Evolutionary conservation across 352 stramenopile genomes (phyloP), one percentile per base, ranked within the genome.

Genomic region (Phytopythium montanum): DNA sequence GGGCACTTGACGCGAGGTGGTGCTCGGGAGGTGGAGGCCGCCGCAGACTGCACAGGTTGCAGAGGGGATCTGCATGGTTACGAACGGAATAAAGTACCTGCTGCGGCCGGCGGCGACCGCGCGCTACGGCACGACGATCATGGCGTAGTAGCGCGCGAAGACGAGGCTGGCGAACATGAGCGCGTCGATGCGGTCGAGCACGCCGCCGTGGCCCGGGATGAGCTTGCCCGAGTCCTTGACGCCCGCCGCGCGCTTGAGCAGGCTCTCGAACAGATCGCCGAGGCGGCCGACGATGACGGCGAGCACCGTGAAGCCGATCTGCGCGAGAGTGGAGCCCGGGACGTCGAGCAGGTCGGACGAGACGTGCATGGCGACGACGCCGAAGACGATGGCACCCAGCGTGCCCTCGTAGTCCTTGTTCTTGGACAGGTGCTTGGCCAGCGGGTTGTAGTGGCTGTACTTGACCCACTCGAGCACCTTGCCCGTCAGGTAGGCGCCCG

Each of bases 321-420:
- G 81, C 10, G 88, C 92, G 61, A 97, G 73, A 1, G 79, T 62
- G 1, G 84, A 78, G 8, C 93, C 95, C 12, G 86, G 82, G 0
- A 97, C 62, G 41, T 75, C 68, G 50, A 95, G 96, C 23, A 92
- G 26, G 21, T 77, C 53, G 0, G 75, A 82, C 16, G 70, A 81
- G 49, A 98, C 78, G 44, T 96, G 75, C 76, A 95, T 97, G 3
- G 94, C 87, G 13, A 87, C 87, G 23, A 98, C 50, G 21, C 87
- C 92, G 18, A 88, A 87, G 0, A 94, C 23, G 26, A 87, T 76
- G 21, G 94, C 96, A 10, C 87, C 93, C 31, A 52, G 51, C 8
- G 96, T 93, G 19, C 96, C 96, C 73, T 99, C 95, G 18, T 98
- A 90, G 48, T 97, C 97, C 68, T 99, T 99, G 78, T 98, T 98